These are phyloP conservation scores for Pistacia vera DNA, from an alignment of 345 rosid genomes.

Conservation along the genomic window DNA sequence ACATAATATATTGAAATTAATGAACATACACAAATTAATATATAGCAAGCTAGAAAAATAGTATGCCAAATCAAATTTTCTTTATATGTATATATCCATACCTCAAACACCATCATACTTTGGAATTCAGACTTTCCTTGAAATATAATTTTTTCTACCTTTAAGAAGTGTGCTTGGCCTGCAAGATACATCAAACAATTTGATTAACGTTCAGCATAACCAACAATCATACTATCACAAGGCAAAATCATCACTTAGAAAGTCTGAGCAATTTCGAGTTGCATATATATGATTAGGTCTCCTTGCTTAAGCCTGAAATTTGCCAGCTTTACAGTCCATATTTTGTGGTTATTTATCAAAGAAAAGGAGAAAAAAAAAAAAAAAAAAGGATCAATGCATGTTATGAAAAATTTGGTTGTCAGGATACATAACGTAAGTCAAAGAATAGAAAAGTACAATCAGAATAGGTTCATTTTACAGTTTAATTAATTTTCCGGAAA, in stretches of 20 bases:
- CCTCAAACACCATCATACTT: conserved; percentile 84
- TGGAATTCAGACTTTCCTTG: conserved; percentile 84
- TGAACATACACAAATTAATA: not conserved
- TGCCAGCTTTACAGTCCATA: not conserved
- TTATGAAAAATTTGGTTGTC: not conserved
- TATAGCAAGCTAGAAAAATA: not conserved
- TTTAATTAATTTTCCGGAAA: too few relatives aligned
- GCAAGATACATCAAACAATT: conserved; percentile 23
- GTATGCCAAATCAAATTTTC: not conserved
- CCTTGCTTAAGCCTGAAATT: conserved; percentile 15
- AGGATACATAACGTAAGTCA: too few relatives aligned
- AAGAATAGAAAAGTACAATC: too few relatives aligned
- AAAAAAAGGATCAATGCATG: not conserved
- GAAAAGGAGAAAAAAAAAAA: too few relatives aligned
- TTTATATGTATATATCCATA: not conserved
- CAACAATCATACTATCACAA: conserved; percentile 6
- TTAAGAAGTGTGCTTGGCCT: conserved; percentile 88
- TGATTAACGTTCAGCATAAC: conserved; percentile 5
- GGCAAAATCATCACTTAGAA: conserved; percentile 6
- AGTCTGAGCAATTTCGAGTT: not conserved
- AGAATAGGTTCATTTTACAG: too few relatives aligned
- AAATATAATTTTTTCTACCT: conserved; percentile 73
- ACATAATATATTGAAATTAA: conserved; percentile 3
- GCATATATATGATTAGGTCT: conserved; percentile 12
- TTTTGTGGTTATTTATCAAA: not conserved